Evolutionary conservation across 768 basidiomycete species (phyloP).

Genomic region (Calocybe cyanea): DNA sequence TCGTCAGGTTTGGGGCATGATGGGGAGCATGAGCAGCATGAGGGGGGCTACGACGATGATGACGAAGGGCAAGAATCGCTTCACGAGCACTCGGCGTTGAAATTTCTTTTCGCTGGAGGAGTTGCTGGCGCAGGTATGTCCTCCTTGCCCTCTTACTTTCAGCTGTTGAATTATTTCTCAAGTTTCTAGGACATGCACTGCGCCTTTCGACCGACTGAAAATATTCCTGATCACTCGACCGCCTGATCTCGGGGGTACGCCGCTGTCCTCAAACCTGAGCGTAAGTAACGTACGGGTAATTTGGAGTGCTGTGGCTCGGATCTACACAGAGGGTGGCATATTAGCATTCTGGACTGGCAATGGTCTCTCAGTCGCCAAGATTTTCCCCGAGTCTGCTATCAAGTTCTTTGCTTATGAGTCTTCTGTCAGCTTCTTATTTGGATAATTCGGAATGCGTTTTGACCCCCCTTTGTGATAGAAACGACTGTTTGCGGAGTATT

Average conservation of each 20-base stretch:
- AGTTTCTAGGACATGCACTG: slow-evolving; percentile 96
- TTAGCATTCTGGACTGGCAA: slow-evolving; percentile 98
- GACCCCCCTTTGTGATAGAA: slow-evolving; percentile 65
- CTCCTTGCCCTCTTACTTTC: slow-evolving; percentile 3
- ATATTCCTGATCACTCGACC: slow-evolving; percentile 92
- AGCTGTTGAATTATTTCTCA: slow-evolving; percentile 30
- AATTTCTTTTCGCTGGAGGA: slow-evolving; percentile 91
- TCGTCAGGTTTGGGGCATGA: slow-evolving; percentile 19
- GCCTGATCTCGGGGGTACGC: slow-evolving; percentile 62
- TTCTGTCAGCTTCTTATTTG: slow-evolving; percentile 50
- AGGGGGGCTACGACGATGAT: slow-evolving; percentile 48
- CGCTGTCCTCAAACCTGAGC: slow-evolving; percentile 38
- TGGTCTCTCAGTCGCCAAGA: slow-evolving; percentile 89
- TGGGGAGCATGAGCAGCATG: slow-evolving; percentile 40
- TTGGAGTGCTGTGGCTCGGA: slow-evolving; percentile 65
- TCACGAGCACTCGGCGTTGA: slow-evolving; percentile 70
- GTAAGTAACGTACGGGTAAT: slow-evolving; percentile 63
- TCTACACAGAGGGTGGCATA: slow-evolving; percentile 88
- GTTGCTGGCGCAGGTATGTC: slow-evolving; percentile 86
- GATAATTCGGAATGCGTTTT: not conserved
- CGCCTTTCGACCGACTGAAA: slow-evolving; percentile 95
- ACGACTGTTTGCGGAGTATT: slow-evolving; percentile 88
- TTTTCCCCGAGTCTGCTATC: slow-evolving; percentile 97
- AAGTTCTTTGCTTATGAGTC: slow-evolving; percentile 97
- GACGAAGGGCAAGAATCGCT: slow-evolving; percentile 61